Evolutionary conservation across 2,329 filamentous ascomycete species (phyloP), one percentile per base, ranked within the genome.

Genomic region (Metarhizium sp.): DNA sequence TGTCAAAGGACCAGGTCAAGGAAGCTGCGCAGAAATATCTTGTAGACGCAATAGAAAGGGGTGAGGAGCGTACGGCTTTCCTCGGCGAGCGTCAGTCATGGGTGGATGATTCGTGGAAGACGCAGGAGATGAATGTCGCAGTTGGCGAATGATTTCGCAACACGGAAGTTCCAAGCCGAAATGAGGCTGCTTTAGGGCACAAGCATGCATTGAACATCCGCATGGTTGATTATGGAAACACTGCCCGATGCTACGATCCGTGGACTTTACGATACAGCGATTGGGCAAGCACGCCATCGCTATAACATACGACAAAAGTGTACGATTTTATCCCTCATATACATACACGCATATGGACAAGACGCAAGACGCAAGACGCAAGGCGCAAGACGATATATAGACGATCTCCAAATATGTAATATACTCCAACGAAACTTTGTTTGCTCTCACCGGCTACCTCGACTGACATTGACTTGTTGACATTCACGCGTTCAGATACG

Each of bases 11-110:
- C 60, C 86, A 96, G 63, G 88, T 99, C 10, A 85, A 85, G 59
- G 78, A 85, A 46, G 92, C 85, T 13, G 94, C 94, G 0, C 86
- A 96, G 63, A 81, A 84, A 63, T 95, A 91, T 68, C 76, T 96
- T 14, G 85, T 95, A 32, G 81, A 90, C 49, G 78, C 77, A 5
- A 73, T 87, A 8, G 77, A 78, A 20, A 80, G 78, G 55, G 73
- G 78, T 42, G 71, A 83, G 58, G 84, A 85, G 56, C 82, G 83
- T 53, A 75, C 85, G 29, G 82, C 86, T 25, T 86, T 97, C 59
- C 76, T 99, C 4, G 92, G 92, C 42, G 86, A 92, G 75, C 88
- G 86, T 74, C 89, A 88, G 68, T 78, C 85, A 11, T 96, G 89
- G 85, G 81, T 87, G 29, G 85, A 90, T 61, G 78, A 75, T 29